Evolutionary conservation across 495 filamentous ascomycete genomes (phyloP).

Genomic region (Xylaria telfairii): DNA sequence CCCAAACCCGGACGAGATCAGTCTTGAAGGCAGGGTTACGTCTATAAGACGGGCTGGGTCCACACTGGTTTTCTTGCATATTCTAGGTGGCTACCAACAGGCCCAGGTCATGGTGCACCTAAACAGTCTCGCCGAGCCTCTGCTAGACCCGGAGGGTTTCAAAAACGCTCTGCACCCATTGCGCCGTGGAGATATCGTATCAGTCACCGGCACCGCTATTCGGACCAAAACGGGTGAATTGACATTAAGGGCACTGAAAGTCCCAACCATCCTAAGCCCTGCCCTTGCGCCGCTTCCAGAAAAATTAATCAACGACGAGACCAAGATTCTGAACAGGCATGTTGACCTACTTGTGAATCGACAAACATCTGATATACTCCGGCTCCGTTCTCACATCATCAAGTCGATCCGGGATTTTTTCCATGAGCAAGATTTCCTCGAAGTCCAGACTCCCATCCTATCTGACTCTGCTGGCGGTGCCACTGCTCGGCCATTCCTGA

Average conservation of each 20-base stretch:
- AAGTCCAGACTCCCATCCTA: slow-evolving; percentile 90
- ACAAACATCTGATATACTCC: slow-evolving; percentile 67
- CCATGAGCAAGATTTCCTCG: slow-evolving; percentile 71
- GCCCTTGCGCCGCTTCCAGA: slow-evolving; percentile 76
- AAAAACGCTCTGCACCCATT: slow-evolving; percentile 40
- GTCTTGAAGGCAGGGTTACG: slow-evolving; percentile 54
- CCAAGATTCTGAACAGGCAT: slow-evolving; percentile 71
- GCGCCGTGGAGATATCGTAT: slow-evolving; percentile 39
- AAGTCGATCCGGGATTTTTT: slow-evolving; percentile 78
- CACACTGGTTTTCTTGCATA: slow-evolving; percentile 84
- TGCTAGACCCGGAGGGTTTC: slow-evolving; percentile 27
- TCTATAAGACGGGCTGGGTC: slow-evolving; percentile 54
- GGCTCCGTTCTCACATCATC: slow-evolving; percentile 75
- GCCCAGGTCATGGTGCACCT: slow-evolving; percentile 78
- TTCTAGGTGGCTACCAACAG: slow-evolving; percentile 71
- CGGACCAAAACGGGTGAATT: slow-evolving; percentile 78
- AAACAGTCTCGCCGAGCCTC: slow-evolving; percentile 50
- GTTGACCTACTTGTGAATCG: slow-evolving; percentile 81
- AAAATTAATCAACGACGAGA: slow-evolving; percentile 68
- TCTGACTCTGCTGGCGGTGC: slow-evolving; percentile 79
- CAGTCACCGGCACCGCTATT: slow-evolving; percentile 71
- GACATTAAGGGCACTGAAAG: slow-evolving; percentile 67
- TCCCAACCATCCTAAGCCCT: slow-evolving; percentile 77
- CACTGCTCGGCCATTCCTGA: slow-evolving; percentile 83
- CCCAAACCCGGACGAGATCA: slow-evolving; percentile 48